These are phyloP conservation scores for Venturia aucupariae DNA, from an alignment of 2,329 filamentous ascomycete species.

Conservation along the genomic window DNA sequence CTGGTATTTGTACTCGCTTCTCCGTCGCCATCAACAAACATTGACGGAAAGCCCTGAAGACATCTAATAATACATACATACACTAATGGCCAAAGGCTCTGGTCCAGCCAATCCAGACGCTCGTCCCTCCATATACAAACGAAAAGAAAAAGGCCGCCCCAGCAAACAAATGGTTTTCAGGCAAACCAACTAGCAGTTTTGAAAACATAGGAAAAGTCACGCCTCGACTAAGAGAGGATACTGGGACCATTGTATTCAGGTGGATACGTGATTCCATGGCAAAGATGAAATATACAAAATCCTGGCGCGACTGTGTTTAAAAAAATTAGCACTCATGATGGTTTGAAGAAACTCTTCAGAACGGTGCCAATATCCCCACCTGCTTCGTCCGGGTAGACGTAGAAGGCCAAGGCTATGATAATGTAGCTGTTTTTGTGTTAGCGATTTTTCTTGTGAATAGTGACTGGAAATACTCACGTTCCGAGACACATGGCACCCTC, in stretches of 20 bases:
- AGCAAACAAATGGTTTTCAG: background rate
- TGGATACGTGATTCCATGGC: background rate
- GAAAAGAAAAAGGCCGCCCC: background rate
- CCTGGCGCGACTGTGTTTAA: background rate
- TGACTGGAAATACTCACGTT: constrained; percentile 25
- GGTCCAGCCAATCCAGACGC: background rate
- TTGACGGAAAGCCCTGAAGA: background rate
- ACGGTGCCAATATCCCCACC: background rate
- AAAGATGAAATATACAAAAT: constrained; percentile 9
- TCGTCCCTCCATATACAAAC: background rate
- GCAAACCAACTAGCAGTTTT: background rate
- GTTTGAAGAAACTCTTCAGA: background rate
- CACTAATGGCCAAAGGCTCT: background rate
- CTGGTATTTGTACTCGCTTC: too few relatives aligned
- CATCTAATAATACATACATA: background rate
- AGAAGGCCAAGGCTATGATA: constrained; percentile 52
- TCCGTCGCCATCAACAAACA: too few relatives aligned
- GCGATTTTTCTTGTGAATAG: constrained; percentile 12
- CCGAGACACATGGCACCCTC: constrained; percentile 59
- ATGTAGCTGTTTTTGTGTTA: constrained; percentile 33
- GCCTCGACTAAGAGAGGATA: background rate
- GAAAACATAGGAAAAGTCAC: background rate
- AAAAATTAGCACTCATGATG: background rate
- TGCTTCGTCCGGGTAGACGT: constrained; percentile 46
- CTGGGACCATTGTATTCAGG: background rate